Percentiles rank a stretch among this genome's conserved stretches.
These are phyloP conservation scores for Colletotrichum spaethianum DNA, from an alignment of 2,329 filamentous ascomycete species.

Conservation along the genomic window DNA sequence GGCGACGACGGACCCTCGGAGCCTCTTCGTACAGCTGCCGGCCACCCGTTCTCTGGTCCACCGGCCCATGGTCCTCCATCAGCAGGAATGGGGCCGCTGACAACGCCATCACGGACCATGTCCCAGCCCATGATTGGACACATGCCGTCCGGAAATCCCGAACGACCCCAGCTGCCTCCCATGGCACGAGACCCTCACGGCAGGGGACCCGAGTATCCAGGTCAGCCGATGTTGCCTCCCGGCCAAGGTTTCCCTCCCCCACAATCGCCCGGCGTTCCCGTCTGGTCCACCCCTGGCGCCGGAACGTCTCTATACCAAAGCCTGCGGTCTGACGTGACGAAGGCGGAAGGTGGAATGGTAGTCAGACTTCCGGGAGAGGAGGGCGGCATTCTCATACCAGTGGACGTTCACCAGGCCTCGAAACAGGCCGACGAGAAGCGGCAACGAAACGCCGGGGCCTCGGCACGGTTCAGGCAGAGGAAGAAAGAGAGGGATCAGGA, in stretches of 20 bases:
- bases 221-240: slow-evolving; percentile 27
- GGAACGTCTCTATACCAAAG: slow-evolving; percentile 48
- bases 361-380: slow-evolving; percentile 50
- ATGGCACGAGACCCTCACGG: slow-evolving; percentile 33
- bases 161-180: slow-evolving; percentile 42
- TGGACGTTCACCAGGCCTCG: slow-evolving; percentile 87
- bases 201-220: slow-evolving; percentile 28
- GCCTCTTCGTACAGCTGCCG: slow-evolving; percentile 19
- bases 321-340: slow-evolving; percentile 37
- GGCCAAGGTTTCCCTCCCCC: slow-evolving; percentile 23
- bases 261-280: slow-evolving; percentile 43
- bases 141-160: slow-evolving; percentile 43
- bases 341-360: slow-evolving; percentile 42
- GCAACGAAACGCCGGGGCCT: slow-evolving; percentile 87
- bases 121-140: slow-evolving; percentile 53
- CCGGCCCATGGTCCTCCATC: slow-evolving; percentile 42
- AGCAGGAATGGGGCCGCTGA: slow-evolving; percentile 42
- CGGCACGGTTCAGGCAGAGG: slow-evolving; percentile 83
- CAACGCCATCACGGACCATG: slow-evolving; percentile 51
- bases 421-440: slow-evolving; percentile 88
- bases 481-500: slow-evolving; percentile 87
- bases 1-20: slow-evolving; percentile 22
- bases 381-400: slow-evolving; percentile 69
- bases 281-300: slow-evolving; percentile 50
- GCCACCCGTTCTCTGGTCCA: slow-evolving; percentile 30